These are phyloP conservation scores for Penicillium sp. DNA, from an alignment of 2,329 filamentous ascomycete genomes.

Conservation along the genomic window DNA sequence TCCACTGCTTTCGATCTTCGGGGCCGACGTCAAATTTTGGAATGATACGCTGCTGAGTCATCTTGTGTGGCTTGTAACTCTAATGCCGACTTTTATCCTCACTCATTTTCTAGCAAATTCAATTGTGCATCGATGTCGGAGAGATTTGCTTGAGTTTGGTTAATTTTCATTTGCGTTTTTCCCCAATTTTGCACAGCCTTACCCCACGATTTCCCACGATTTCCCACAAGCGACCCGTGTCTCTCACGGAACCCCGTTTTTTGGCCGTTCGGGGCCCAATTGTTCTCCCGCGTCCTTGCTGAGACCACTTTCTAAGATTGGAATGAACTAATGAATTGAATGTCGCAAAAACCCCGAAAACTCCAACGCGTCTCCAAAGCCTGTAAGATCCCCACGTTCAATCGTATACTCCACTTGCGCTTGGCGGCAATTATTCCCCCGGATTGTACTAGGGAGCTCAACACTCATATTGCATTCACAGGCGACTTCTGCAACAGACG, in stretches of 20 bases:
- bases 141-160: neutral
- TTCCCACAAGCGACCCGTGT: neutral
- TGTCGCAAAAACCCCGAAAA: conserved; percentile 29
- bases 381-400: conserved; percentile 18
- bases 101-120: neutral
- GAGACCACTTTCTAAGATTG: neutral
- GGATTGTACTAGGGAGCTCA: neutral
- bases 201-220: conserved; percentile 4
- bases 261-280: conserved; percentile 4
- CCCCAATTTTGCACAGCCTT: conserved; percentile 3
- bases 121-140: conserved; percentile 4
- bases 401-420: conserved; percentile 12
- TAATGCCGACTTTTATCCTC: conserved; percentile 6
- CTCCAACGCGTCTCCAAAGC: conserved; percentile 29
- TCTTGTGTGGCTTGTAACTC: neutral
- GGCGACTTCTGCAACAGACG: conserved; percentile 53
- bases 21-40: neutral
- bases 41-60: conserved; percentile 13
- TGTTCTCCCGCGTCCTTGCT: neutral
- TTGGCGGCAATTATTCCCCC: conserved; percentile 4
- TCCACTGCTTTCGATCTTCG: conserved; percentile 2
- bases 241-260: conserved; percentile 4
- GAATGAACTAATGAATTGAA: conserved; percentile 19
- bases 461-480: conserved; percentile 14
- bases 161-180: conserved; percentile 4